phyloP scores from a whole-genome alignment of 148 eudicot species.

The Persicaria tinctoria region DNA sequence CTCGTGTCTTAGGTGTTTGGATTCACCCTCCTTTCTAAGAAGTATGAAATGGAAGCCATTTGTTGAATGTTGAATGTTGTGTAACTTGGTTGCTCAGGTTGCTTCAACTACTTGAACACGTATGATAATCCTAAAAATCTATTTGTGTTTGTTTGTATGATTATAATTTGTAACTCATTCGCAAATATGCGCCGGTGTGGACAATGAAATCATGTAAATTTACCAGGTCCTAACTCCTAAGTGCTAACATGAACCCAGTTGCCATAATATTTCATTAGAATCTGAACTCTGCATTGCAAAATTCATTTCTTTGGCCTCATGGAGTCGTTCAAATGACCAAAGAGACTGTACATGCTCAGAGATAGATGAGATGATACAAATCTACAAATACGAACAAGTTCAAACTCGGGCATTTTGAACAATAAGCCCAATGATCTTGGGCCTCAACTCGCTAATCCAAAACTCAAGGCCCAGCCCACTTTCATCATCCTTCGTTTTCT shows the following conservation, averaged over 20 bases:
- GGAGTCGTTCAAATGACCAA: conserved; percentile 70
- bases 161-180: too few relatives aligned
- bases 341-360: conserved; percentile 54
- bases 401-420: conserved; percentile 4
- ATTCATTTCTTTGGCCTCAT: conserved; percentile 19
- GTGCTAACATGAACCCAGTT: too few relatives aligned
- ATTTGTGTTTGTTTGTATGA: too few relatives aligned
- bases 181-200: too few relatives aligned
- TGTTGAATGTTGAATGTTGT: background rate
- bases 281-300: conserved; percentile 28
- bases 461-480: conserved; percentile 19
- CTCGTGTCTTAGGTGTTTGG: background rate
- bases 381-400: background rate
- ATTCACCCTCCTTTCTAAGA: too few relatives aligned
- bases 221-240: too few relatives aligned
- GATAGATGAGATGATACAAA: background rate
- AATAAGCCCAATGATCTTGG: conserved; percentile 22
- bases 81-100: background rate
- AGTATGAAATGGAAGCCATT: too few relatives aligned
- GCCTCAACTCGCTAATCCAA: conserved; percentile 45
- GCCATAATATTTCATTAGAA: conserved; percentile 3
- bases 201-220: too few relatives aligned
- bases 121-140: conserved; percentile 16
- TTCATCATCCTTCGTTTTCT: conserved; percentile 26
- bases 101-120: background rate